phyloP scores from a whole-genome alignment of 495 filamentous ascomycete genomes.

The Neurospora sp. region DNA sequence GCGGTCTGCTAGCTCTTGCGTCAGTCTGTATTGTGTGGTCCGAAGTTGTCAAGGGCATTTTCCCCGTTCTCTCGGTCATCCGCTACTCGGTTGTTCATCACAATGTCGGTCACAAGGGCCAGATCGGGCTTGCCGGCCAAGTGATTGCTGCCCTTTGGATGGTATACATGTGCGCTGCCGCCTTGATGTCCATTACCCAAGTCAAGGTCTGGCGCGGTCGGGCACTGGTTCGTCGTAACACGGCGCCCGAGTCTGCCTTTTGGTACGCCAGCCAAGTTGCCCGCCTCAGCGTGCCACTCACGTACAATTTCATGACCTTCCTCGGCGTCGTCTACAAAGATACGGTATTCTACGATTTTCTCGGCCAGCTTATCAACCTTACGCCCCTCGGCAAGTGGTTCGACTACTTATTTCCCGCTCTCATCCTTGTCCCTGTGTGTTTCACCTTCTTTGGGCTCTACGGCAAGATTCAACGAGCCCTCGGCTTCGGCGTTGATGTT shows the following conservation, averaged over 20 bases:
- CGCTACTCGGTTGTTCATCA: slow-evolving; percentile 78
- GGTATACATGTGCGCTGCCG: slow-evolving; percentile 78
- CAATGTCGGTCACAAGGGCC: slow-evolving; percentile 48
- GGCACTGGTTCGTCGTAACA: slow-evolving; percentile 80
- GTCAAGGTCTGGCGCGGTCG: slow-evolving; percentile 93
- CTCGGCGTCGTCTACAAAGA: slow-evolving; percentile 55
- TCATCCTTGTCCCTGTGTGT: slow-evolving; percentile 73
- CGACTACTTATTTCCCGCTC: slow-evolving; percentile 74
- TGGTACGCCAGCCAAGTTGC: slow-evolving; percentile 92
- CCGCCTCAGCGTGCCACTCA: slow-evolving; percentile 78
- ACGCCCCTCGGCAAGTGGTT: slow-evolving; percentile 79
- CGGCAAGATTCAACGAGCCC: slow-evolving; percentile 60
- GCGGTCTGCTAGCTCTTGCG: slow-evolving; percentile 55
- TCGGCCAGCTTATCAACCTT: slow-evolving; percentile 74
- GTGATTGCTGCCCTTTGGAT: slow-evolving; percentile 79
- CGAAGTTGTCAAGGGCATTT: slow-evolving; percentile 69
- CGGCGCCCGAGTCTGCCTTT: slow-evolving; percentile 80
- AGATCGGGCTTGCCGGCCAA: slow-evolving; percentile 76
- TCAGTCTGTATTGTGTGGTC: slow-evolving; percentile 85
- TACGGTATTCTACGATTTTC: slow-evolving; percentile 79
- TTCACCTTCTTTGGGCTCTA: slow-evolving; percentile 84
- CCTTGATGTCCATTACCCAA: slow-evolving; percentile 73
- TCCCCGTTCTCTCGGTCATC: slow-evolving; percentile 70
- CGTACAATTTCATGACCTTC: slow-evolving; percentile 93
- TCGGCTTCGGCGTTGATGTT: slow-evolving; percentile 68